Percentiles rank a stretch among this genome's conserved stretches.
These are phyloP conservation scores for Poteriospumella lacustris DNA, from an alignment of 108 stramenopile genomes.

Conservation along the genomic window DNA sequence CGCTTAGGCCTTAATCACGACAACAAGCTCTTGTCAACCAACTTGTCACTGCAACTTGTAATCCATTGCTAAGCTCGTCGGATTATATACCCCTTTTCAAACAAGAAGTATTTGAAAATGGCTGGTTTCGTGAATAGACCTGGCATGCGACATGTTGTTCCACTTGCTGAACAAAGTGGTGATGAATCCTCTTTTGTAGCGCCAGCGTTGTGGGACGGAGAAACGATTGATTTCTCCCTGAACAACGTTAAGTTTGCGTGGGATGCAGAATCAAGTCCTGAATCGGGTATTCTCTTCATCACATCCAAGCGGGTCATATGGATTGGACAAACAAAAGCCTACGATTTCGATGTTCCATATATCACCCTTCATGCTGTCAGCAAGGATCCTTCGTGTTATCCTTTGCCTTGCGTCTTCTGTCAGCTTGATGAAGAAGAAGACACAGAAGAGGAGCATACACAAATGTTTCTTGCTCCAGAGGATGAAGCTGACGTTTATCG, in stretches of 20 bases:
- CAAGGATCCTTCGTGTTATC: background rate
- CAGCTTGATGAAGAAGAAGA: constrained; percentile 20
- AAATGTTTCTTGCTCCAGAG: constrained; percentile 21
- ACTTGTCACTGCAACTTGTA: too few relatives aligned
- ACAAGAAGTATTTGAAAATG: too few relatives aligned
- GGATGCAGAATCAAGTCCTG: background rate
- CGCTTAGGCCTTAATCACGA: too few relatives aligned
- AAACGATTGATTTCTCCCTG: background rate
- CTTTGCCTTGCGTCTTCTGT: constrained; percentile 20
- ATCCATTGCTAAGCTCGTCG: too few relatives aligned
- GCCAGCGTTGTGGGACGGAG: constrained; percentile 20
- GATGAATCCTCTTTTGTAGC: background rate
- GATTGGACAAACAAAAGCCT: background rate
- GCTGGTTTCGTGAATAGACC: too few relatives aligned
- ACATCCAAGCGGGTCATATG: constrained; percentile 18
- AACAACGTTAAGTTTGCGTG: constrained; percentile 14
- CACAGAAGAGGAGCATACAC: background rate
- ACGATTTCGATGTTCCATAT: constrained; percentile 27
- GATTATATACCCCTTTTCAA: too few relatives aligned
- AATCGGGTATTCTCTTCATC: background rate
- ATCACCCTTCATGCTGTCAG: constrained; percentile 20
- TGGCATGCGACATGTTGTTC: constrained; percentile 3
- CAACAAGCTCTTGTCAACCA: too few relatives aligned
- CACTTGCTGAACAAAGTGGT: background rate
- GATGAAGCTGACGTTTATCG: constrained; percentile 4